phyloP scores from a whole-genome alignment of 192 early-diverging fungal species.

The Rhizophagus sp. region DNA sequence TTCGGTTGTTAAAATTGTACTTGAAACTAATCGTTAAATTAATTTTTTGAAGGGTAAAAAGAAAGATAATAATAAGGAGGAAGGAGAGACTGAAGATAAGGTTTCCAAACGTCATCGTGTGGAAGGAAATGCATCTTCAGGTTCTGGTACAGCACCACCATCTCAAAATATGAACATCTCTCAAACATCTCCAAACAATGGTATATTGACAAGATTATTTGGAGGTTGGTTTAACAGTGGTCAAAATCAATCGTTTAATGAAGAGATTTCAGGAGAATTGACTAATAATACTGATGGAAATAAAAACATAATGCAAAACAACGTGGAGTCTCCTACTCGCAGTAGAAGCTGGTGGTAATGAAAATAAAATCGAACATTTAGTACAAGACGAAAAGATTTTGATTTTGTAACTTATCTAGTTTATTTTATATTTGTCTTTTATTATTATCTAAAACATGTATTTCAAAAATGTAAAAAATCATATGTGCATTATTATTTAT shows the following conservation, averaged over 20 bases:
- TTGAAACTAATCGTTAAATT: neutral
- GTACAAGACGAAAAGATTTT: too few relatives aligned
- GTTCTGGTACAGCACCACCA: neutral
- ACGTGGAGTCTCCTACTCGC: neutral
- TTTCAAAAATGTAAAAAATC: too few relatives aligned
- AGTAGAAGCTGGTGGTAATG: neutral
- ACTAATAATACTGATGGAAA: neutral
- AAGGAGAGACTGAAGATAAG: neutral
- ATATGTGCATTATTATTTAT: too few relatives aligned
- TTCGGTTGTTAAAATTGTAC: neutral
- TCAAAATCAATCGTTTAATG: too few relatives aligned
- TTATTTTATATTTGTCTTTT: too few relatives aligned
- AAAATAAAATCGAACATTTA: neutral
- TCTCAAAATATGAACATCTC: neutral
- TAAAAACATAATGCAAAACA: too few relatives aligned
- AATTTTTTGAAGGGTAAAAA: neutral
- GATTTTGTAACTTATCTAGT: too few relatives aligned
- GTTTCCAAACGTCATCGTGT: neutral
- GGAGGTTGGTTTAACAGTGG: neutral
- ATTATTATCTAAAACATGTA: too few relatives aligned
- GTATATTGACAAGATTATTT: neutral
- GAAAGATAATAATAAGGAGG: neutral
- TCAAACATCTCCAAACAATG: neutral
- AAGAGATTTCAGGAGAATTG: too few relatives aligned
- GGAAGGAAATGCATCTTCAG: neutral